Evolutionary conservation across 2,329 filamentous ascomycete genomes (phyloP).

Genomic region (Diaporthe aspalathi): DNA sequence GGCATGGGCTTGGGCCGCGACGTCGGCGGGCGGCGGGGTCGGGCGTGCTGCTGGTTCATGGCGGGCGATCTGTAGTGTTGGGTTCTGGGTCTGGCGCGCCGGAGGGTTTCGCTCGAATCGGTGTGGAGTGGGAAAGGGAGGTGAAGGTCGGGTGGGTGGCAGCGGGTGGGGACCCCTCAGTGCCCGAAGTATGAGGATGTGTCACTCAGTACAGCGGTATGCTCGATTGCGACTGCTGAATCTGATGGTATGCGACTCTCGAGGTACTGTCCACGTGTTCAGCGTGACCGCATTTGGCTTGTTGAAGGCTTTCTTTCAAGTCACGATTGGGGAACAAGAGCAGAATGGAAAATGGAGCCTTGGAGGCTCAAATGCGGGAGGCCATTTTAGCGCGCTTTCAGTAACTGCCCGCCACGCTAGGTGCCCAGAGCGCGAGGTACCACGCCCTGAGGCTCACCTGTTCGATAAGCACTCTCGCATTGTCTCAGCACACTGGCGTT

Average conservation of each 20-base stretch:
- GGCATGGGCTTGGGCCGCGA: constrained; percentile 76
- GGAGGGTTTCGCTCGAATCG: constrained; percentile 18
- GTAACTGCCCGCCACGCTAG: not conserved
- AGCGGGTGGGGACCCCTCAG: constrained; percentile 26
- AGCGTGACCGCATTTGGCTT: constrained; percentile 15
- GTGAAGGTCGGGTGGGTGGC: not conserved
- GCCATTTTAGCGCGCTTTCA: constrained; percentile 16
- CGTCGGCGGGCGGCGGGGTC: constrained; percentile 55
- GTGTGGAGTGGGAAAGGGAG: constrained; percentile 33
- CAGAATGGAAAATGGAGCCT: constrained; percentile 1
- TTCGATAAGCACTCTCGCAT: not conserved
- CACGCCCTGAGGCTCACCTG: not conserved
- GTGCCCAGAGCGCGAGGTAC: not conserved
- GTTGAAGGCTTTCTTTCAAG: constrained; percentile 17
- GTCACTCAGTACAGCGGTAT: constrained; percentile 1
- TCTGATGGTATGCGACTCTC: not conserved
- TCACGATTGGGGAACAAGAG: not conserved
- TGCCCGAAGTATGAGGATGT: constrained; percentile 8
- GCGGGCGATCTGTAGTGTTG: constrained; percentile 37
- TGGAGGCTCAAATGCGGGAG: constrained; percentile 24
- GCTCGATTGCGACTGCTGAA: not conserved
- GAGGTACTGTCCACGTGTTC: not conserved
- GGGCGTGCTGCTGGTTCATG: constrained; percentile 43
- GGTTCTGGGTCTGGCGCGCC: not conserved
- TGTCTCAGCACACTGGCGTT: not conserved